Base-by-base conservation (phyloP, 1,284 basidiomycete species). In the Tausonia pullulans region DNA sequence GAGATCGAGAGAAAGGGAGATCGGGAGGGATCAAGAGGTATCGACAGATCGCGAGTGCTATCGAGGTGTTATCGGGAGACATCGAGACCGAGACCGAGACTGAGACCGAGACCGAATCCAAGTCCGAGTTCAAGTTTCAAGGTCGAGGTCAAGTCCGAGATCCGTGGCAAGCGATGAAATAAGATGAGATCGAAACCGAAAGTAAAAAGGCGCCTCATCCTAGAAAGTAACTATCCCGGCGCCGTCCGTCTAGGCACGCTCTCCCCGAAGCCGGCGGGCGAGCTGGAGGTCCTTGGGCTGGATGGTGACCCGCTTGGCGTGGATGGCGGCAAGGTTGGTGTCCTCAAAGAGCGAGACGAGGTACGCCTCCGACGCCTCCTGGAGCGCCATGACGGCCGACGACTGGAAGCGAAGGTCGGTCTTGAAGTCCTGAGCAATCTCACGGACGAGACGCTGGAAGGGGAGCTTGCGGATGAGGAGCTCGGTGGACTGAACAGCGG, bases 331-430 rank as follows among this genome's bases (percentile, higher is more conserved):
- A 81, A 91, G 84, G 83, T 91, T 91, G 74, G 89, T 89, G 81
- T 90, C 87, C 74, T 87, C 85, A 61, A 73, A 73, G 72, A 91
- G 81, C 39, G 87, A 89, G 76, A 92, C 90, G 71, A 92, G 87
- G 82, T 94, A 93, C 39, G 90, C 90, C 80, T 93, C 90, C 61
- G 88, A 82, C 45, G 90, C 88, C 79, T 93, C 90, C 78, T 93
- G 90, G 67, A 89, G 79, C 5, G 86, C 86, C 79, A 81, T 79
- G 64, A 77, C 71, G 71, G 83, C 87, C 65, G 83, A 87, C 46
- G 83, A 87, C 78, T 86, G 84, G 82, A 86, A 86, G 66, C 84
- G 83, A 63, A 86, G 63, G 52, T 64, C 63, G 65, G 87, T 87
- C 77, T 69, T 90, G 82, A 91, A 91, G 78, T 91, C 87, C 80